Conservation (phyloP, 768 basidiomycete species). For the Strobilomyces confusus region DNA sequence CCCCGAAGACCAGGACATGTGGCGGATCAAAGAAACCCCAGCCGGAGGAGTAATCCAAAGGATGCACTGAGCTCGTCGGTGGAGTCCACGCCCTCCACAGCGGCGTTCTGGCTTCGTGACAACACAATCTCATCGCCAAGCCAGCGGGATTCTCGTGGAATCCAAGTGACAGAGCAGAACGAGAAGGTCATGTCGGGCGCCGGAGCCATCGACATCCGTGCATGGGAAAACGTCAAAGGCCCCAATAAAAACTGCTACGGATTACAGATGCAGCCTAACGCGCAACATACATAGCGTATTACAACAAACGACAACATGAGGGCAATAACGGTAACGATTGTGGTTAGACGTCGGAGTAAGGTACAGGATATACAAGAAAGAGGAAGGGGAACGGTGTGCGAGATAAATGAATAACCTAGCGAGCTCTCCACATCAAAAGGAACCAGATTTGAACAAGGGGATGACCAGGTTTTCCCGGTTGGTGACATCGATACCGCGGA, state of each 20-base stretch:
- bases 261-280: slow-evolving; percentile 5
- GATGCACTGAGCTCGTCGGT: background rate
- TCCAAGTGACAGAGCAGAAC: background rate
- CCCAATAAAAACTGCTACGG: background rate
- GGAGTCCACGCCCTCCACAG: background rate
- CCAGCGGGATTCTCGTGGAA: slow-evolving; percentile 8
- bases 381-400: background rate
- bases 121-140: background rate
- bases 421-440: slow-evolving; percentile 16
- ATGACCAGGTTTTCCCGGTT: slow-evolving; percentile 28
- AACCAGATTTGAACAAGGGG: slow-evolving; percentile 27
- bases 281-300: slow-evolving; percentile 6
- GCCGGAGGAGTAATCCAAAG: background rate
- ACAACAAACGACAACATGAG: slow-evolving; percentile 10
- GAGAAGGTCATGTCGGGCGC: background rate
- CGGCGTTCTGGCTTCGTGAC: slow-evolving; percentile 1
- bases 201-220: background rate
- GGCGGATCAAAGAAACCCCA: background rate
- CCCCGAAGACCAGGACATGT: background rate
- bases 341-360: slow-evolving; percentile 10
- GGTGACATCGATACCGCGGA: slow-evolving; percentile 32
- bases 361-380: slow-evolving; percentile 21
- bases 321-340: slow-evolving; percentile 13
- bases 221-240: background rate
- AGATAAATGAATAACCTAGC: background rate